A percentile compares a stretch with the other conserved stretches of the same genome.
Conservation (phyloP, 179 eudicot species). For the Sideroxylon spinosum region DNA sequence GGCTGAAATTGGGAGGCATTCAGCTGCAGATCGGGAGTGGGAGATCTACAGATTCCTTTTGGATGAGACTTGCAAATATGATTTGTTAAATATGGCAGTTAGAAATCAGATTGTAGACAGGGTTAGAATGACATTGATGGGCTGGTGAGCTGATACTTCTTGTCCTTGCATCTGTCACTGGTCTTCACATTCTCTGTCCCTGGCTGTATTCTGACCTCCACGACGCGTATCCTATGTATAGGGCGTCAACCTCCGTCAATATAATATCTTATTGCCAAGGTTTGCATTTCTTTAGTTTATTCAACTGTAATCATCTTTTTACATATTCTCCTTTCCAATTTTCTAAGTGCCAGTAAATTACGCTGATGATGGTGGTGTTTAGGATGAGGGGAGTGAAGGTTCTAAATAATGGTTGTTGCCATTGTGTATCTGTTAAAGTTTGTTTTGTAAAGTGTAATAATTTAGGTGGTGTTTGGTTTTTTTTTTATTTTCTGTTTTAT, state of each 20-base stretch:
- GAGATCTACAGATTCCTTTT: slow-evolving; percentile 81
- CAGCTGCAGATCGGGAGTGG: slow-evolving; percentile 74
- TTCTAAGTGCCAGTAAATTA: too few relatives aligned
- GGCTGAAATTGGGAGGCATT: slow-evolving; percentile 88
- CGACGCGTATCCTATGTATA: slow-evolving; percentile 15
- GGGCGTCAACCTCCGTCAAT: background rate
- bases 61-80: slow-evolving; percentile 62
- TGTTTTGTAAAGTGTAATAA: too few relatives aligned
- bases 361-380: too few relatives aligned
- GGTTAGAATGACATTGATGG: slow-evolving; percentile 77
- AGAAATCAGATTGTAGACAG: slow-evolving; percentile 70
- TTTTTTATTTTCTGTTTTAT: too few relatives aligned
- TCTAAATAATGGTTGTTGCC: too few relatives aligned
- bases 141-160: slow-evolving; percentile 45
- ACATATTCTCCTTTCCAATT: background rate
- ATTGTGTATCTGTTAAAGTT: too few relatives aligned
- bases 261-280: background rate
- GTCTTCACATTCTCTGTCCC: background rate
- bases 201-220: slow-evolving; percentile 6
- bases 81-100: slow-evolving; percentile 38
- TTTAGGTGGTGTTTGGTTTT: too few relatives aligned
- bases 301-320: background rate
- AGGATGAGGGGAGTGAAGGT: too few relatives aligned
- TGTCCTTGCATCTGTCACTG: background rate
- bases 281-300: background rate